A percentile compares a stretch with the other conserved stretches of the same genome.
These are phyloP conservation scores for Suillus sp. DNA, from an alignment of 768 basidiomycete species.

Conservation along the genomic window DNA sequence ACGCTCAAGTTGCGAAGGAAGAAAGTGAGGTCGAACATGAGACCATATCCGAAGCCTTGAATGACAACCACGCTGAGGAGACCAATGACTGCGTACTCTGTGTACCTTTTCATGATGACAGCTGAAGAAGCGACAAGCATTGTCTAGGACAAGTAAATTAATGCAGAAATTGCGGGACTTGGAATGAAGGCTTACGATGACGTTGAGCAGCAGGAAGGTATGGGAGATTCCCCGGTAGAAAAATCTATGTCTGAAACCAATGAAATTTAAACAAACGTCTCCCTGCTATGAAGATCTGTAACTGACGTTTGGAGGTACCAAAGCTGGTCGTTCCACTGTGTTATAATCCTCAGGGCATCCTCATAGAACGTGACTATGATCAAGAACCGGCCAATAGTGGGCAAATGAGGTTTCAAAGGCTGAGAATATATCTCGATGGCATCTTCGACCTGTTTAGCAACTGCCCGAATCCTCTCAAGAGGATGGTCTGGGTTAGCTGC, in stretches of 20 bases:
- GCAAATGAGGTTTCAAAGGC: constrained; percentile 91
- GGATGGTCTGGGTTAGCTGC: constrained; percentile 83
- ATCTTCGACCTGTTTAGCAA: constrained; percentile 85
- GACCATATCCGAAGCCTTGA: constrained; percentile 97
- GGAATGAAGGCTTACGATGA: constrained; percentile 65
- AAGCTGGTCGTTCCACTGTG: constrained; percentile 96
- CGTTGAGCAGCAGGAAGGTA: constrained; percentile 87
- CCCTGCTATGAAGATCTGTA: neutral
- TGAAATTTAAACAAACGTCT: constrained; percentile 14
- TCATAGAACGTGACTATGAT: constrained; percentile 99
- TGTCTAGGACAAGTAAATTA: constrained; percentile 49
- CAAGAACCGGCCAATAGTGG: constrained; percentile 92
- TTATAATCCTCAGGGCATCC: constrained; percentile 90
- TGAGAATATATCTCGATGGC: constrained; percentile 89
- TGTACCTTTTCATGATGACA: constrained; percentile 84
- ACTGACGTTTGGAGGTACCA: constrained; percentile 97
- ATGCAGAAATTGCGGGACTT: neutral
- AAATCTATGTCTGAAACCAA: constrained; percentile 72
- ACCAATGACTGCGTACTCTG: constrained; percentile 88
- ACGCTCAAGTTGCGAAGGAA: constrained; percentile 99
- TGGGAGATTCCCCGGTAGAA: constrained; percentile 98
- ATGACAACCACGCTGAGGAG: constrained; percentile 90
- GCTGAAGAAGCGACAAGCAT: constrained; percentile 87
- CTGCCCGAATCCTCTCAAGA: constrained; percentile 69
- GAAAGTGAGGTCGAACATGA: constrained; percentile 99